A percentile compares a stretch with the other conserved stretches of the same genome.
These are phyloP conservation scores for Penicillium fimorum DNA, from an alignment of 495 filamentous ascomycete genomes.

Conservation along the genomic window DNA sequence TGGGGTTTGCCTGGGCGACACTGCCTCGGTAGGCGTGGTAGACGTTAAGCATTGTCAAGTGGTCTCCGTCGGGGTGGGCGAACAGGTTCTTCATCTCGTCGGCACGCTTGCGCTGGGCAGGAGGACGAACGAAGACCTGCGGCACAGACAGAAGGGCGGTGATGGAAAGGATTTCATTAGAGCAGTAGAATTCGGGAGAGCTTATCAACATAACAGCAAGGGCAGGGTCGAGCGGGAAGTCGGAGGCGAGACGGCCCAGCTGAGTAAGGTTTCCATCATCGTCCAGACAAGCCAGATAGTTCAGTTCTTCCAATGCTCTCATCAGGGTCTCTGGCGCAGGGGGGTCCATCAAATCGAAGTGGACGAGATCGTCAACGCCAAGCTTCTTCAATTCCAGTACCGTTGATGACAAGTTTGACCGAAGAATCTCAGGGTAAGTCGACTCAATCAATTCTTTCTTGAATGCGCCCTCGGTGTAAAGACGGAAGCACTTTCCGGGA, in stretches of 20 bases:
- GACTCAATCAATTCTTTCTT: constrained; percentile 98
- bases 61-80: constrained; percentile 89
- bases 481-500: constrained; percentile 94
- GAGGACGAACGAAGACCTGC: constrained; percentile 88
- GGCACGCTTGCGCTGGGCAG: constrained; percentile 79
- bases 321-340: constrained; percentile 98
- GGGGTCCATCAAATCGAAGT: constrained; percentile 98
- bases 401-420: constrained; percentile 90
- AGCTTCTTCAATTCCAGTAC: constrained; percentile 97
- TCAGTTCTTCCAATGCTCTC: constrained; percentile 96
- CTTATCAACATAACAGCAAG: constrained; percentile 97
- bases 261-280: constrained; percentile 90
- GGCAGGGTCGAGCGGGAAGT: constrained; percentile 93
- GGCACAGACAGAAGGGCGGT: constrained; percentile 93
- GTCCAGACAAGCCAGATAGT: constrained; percentile 94
- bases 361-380: constrained; percentile 91
- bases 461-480: constrained; percentile 95
- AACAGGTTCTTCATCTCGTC: constrained; percentile 98
- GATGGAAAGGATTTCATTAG: constrained; percentile 95
- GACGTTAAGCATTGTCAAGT: constrained; percentile 93
- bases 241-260: constrained; percentile 83
- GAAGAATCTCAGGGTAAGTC: constrained; percentile 92
- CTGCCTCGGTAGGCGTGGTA: constrained; percentile 93
- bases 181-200: constrained; percentile 97
- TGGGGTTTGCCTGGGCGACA: constrained; percentile 69